Conservation (phyloP, 768 basidiomycete genomes). For the Solioccasus polychromus region DNA sequence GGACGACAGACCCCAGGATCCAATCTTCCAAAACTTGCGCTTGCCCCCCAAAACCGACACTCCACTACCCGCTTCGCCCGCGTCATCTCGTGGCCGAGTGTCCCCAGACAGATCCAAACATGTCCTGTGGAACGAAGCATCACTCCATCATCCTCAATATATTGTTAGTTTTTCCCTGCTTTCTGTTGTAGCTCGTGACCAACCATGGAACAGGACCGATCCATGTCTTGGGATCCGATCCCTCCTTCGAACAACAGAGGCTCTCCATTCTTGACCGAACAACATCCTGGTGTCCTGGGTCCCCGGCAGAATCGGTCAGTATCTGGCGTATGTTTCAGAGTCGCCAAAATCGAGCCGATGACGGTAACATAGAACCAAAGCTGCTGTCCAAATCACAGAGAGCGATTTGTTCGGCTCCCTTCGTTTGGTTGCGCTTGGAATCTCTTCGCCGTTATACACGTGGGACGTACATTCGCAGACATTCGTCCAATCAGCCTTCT, state of each 20-base stretch:
- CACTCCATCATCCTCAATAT: conserved; percentile 1
- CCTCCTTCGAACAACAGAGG: conserved; percentile 31
- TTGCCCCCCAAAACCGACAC: conserved; percentile 2
- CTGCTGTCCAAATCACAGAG: conserved; percentile 45
- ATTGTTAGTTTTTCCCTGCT: conserved; percentile 18
- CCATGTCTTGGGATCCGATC: conserved; percentile 64
- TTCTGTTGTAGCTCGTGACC: background rate
- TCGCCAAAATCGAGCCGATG: background rate
- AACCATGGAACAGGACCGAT: conserved; percentile 38
- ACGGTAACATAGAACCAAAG: conserved; percentile 44
- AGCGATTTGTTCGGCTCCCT: conserved; percentile 52
- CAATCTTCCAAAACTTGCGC: conserved; percentile 61
- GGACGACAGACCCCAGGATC: conserved; percentile 73
- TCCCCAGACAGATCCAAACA: background rate
- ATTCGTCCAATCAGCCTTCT: conserved; percentile 49
- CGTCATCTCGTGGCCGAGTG: background rate
- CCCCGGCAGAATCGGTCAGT: conserved; percentile 61
- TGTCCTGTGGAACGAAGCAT: conserved; percentile 19
- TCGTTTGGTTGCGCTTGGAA: conserved; percentile 57
- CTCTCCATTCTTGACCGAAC: conserved; percentile 69
- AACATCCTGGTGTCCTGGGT: conserved; percentile 48
- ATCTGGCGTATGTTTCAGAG: background rate
- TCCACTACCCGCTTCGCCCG: background rate
- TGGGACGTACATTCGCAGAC: conserved; percentile 59
- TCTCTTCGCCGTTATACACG: conserved; percentile 60